Conservation (phyloP, 768 basidiomycete genomes). For the Sarcomyxa edulis region DNA sequence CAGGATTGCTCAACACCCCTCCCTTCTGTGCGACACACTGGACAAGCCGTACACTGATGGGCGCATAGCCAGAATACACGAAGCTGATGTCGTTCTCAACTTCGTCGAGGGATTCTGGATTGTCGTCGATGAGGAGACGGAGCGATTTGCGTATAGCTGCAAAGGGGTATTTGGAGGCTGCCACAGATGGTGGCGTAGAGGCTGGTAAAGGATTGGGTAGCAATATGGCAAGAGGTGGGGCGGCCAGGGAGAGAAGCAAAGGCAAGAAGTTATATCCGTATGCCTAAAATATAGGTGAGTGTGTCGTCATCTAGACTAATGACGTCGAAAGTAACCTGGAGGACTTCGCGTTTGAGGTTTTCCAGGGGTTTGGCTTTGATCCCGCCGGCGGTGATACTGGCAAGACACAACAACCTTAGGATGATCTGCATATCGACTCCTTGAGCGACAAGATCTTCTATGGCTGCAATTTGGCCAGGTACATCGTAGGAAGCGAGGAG, state of each 20-base stretch:
- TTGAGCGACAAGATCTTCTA: constrained; percentile 88
- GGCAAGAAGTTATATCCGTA: constrained; percentile 77
- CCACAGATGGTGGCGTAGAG: constrained; percentile 32
- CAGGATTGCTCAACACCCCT: constrained; percentile 79
- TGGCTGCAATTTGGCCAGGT: constrained; percentile 69
- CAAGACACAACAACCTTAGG: constrained; percentile 78
- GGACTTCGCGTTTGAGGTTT: constrained; percentile 83
- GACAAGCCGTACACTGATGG: constrained; percentile 84
- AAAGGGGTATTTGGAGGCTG: constrained; percentile 65
- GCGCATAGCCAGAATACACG: constrained; percentile 96
- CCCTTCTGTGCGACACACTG: constrained; percentile 93
- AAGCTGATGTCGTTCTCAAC: constrained; percentile 93
- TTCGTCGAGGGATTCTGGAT: constrained; percentile 67
- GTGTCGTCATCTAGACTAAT: constrained; percentile 6
- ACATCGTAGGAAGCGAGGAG: constrained; percentile 92
- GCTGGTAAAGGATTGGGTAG: constrained; percentile 64
- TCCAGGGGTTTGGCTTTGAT: constrained; percentile 86
- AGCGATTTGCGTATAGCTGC: constrained; percentile 71
- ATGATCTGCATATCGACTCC: constrained; percentile 79
- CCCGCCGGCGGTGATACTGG: constrained; percentile 78
- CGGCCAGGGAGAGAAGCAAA: constrained; percentile 56
- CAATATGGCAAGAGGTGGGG: constrained; percentile 64
- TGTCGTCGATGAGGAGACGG: constrained; percentile 89
- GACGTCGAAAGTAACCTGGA: constrained; percentile 50
- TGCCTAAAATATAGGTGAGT: constrained; percentile 39